A percentile compares a stretch with the other conserved stretches of the same genome.
phyloP scores from a whole-genome alignment of 75 land plant genomes.

The Pinus taeda region DNA sequence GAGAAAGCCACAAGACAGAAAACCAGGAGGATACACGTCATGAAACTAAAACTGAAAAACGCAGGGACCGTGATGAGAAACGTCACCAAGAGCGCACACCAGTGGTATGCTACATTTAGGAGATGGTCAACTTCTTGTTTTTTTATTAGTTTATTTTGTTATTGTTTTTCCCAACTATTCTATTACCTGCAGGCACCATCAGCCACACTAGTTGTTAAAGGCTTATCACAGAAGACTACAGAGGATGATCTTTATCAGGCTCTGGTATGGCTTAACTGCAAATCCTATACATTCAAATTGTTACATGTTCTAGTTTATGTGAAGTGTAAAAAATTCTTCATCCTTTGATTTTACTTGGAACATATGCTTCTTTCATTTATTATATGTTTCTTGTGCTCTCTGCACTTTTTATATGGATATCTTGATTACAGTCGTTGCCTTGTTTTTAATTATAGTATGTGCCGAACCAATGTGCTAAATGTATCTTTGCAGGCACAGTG shows the following conservation, averaged over 20 bases:
- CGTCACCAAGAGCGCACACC: conserved; percentile 50
- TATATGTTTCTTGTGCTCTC: background rate
- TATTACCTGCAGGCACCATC: conserved; percentile 73
- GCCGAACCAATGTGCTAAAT: background rate
- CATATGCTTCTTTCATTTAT: background rate
- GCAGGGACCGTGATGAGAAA: conserved; percentile 70
- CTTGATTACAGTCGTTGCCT: no score
- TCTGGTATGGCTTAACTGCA: conserved; percentile 47
- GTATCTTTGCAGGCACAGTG: conserved; percentile 73
- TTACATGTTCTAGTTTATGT: background rate
- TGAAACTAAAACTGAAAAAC: conserved; percentile 44
- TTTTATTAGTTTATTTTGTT: background rate
- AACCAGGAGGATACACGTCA: conserved; percentile 57
- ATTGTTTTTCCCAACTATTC: background rate
- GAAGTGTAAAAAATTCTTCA: background rate
- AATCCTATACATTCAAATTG: background rate
- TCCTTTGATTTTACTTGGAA: background rate
- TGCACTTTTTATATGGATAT: background rate
- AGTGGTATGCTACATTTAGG: conserved; percentile 34
- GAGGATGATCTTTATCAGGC: conserved; percentile 94
- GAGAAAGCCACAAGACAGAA: conserved; percentile 59
- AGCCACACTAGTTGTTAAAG: conserved; percentile 96
- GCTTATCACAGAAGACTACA: conserved; percentile 84
- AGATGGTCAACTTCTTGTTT: background rate
- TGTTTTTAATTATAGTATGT: background rate